Evolutionary conservation across 495 filamentous ascomycete species (phyloP).

Genomic region (Penicillium waksmanii): DNA sequence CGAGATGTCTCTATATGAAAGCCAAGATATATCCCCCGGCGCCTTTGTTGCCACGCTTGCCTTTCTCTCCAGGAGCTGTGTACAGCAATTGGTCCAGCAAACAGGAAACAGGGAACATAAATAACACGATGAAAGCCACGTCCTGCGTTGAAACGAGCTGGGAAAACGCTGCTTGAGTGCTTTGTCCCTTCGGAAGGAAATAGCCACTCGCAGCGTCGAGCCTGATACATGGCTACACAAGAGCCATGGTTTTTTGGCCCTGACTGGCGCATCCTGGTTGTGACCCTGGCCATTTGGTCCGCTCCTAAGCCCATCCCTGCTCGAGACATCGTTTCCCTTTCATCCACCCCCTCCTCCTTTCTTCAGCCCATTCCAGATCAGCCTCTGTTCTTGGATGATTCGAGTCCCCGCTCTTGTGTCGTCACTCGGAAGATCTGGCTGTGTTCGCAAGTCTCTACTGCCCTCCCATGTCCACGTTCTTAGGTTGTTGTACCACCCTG

Average conservation of each 20-base stretch:
- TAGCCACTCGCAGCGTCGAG: conserved; percentile 22
- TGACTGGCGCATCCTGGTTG: conserved; percentile 30
- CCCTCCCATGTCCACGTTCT: conserved; percentile 25
- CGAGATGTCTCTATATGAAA: neutral
- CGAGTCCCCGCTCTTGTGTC: conserved; percentile 25
- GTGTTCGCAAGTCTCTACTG: conserved; percentile 22
- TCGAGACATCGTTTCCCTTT: conserved; percentile 18
- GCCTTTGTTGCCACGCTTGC: neutral
- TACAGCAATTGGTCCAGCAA: neutral
- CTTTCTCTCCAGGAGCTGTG: neutral
- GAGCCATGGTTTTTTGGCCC: conserved; percentile 26
- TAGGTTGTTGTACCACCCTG: conserved; percentile 29
- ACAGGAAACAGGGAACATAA: neutral
- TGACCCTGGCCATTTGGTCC: conserved; percentile 27
- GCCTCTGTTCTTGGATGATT: conserved; percentile 18
- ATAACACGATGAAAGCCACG: conserved; percentile 16
- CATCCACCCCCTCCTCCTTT: conserved; percentile 15
- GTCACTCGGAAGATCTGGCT: conserved; percentile 29
- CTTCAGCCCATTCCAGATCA: conserved; percentile 11
- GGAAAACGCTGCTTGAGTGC: conserved; percentile 17
- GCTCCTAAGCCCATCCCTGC: conserved; percentile 29
- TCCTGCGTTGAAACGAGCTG: conserved; percentile 8
- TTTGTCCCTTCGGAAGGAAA: conserved; percentile 29
- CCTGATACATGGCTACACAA: conserved; percentile 28
- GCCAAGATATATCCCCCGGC: neutral